Evolutionary conservation across 2,329 filamentous ascomycete species (phyloP).

Genomic region (Penicillium sp.): DNA sequence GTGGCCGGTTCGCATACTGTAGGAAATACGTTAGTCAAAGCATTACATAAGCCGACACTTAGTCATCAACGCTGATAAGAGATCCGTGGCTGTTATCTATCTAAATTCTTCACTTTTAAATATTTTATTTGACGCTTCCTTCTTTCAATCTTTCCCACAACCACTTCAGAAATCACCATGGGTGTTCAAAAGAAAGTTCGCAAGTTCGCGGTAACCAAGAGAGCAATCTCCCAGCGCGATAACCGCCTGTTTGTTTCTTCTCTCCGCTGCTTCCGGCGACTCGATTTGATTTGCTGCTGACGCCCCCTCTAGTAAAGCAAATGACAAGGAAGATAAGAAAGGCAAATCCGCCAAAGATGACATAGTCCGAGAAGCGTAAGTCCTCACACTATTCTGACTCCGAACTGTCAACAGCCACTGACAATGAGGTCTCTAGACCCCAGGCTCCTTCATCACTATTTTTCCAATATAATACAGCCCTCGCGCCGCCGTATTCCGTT

Average conservation of each 20-base stretch:
- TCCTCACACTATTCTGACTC: background rate
- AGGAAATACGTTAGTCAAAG: no score
- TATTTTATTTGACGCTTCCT: background rate
- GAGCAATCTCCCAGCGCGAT: constrained; percentile 79
- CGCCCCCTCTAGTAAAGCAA: constrained; percentile 17
- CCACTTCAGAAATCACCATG: constrained; percentile 55
- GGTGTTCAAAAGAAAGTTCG: constrained; percentile 85
- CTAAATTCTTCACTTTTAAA: background rate
- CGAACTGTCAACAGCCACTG: background rate
- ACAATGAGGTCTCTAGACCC: constrained; percentile 47
- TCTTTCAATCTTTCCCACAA: background rate
- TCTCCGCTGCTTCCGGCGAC: background rate
- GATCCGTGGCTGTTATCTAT: background rate
- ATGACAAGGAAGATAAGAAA: constrained; percentile 20
- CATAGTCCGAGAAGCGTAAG: constrained; percentile 24
- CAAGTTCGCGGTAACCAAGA: constrained; percentile 85
- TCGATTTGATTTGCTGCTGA: background rate
- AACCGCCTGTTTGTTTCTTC: constrained; percentile 58
- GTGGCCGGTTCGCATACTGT: no score
- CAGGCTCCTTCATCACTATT: constrained; percentile 82
- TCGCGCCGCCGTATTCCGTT: constrained; percentile 78
- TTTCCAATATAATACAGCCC: constrained; percentile 83
- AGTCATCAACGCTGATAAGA: background rate
- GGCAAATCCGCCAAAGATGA: constrained; percentile 19
- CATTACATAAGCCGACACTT: background rate